These are phyloP conservation scores for Clavispora santaluciae DNA, from an alignment of 805 yeast species.

Conservation along the genomic window DNA sequence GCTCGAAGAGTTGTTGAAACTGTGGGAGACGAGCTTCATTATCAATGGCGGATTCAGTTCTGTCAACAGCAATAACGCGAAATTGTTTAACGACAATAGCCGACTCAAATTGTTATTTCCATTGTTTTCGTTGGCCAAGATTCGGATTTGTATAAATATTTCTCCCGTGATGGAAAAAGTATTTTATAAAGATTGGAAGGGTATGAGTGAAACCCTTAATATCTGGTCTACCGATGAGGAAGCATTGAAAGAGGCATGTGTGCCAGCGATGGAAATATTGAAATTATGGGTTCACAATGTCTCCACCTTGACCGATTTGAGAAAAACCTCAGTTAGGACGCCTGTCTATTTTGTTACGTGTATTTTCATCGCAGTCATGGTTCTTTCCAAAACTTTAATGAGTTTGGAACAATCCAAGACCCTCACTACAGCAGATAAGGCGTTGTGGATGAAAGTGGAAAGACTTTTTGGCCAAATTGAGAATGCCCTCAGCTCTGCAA, in stretches of 20 bases:
- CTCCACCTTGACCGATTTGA: conserved; percentile 60
- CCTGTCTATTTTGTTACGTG: conserved; percentile 75
- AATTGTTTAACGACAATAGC: conserved; percentile 47
- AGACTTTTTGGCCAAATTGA: conserved; percentile 57
- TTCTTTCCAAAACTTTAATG: conserved; percentile 59
- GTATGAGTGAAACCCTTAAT: conserved; percentile 53
- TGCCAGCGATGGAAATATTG: conserved; percentile 53
- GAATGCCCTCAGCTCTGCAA: conserved; percentile 48
- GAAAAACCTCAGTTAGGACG: conserved; percentile 62
- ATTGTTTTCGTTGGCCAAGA: conserved; percentile 59
- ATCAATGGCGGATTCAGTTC: conserved; percentile 60
- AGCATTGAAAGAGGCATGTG: conserved; percentile 59
- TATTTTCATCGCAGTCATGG: conserved; percentile 55
- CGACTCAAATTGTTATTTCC: conserved; percentile 65
- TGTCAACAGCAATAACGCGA: conserved; percentile 46
- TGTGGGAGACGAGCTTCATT: conserved; percentile 64
- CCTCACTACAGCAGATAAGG: conserved; percentile 48
- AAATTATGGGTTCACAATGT: conserved; percentile 70
- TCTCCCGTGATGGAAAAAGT: conserved; percentile 58
- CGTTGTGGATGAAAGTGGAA: conserved; percentile 60
- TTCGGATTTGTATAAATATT: conserved; percentile 56
- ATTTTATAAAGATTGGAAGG: conserved; percentile 64
- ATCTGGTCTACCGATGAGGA: conserved; percentile 49
- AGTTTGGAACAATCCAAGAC: conserved; percentile 39
- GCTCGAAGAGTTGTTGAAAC: conserved; percentile 51